Conservation (phyloP, 768 basidiomycete genomes). For the Lentinula boryana region DNA sequence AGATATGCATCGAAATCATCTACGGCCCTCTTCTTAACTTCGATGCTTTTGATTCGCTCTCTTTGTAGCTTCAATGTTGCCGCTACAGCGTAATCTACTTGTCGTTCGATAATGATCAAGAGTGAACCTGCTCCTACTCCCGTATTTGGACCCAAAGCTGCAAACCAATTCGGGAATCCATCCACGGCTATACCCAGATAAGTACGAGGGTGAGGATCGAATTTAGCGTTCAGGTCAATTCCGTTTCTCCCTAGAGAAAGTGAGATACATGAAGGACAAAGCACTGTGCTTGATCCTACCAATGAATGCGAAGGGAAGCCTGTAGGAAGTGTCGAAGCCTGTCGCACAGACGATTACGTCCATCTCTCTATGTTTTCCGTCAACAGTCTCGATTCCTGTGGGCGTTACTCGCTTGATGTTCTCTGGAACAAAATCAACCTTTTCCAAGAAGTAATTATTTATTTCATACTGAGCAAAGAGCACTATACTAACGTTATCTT, state of each 20-base stretch:
- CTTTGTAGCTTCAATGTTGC: slow-evolving; percentile 56
- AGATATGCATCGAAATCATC: slow-evolving; percentile 57
- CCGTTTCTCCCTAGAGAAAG: slow-evolving; percentile 51
- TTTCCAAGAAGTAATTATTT: neutral
- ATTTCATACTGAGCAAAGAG: neutral
- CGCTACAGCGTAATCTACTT: slow-evolving; percentile 50
- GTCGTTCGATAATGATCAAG: slow-evolving; percentile 47
- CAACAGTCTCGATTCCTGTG: slow-evolving; percentile 49
- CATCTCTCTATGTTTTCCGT: slow-evolving; percentile 48
- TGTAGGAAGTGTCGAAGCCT: slow-evolving; percentile 24
- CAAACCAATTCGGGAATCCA: slow-evolving; percentile 69
- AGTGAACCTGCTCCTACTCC: slow-evolving; percentile 50
- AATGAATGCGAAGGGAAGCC: neutral
- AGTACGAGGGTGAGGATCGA: slow-evolving; percentile 46
- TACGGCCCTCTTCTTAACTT: slow-evolving; percentile 52
- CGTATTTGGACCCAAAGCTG: slow-evolving; percentile 50
- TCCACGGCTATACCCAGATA: slow-evolving; percentile 57
- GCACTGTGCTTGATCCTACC: slow-evolving; percentile 42
- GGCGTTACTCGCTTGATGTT: slow-evolving; percentile 46
- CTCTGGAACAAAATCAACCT: slow-evolving; percentile 50
- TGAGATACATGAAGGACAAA: slow-evolving; percentile 40
- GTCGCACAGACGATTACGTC: slow-evolving; percentile 64
- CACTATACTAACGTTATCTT: slow-evolving; percentile 43
- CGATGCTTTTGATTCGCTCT: slow-evolving; percentile 57
- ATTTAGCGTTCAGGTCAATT: slow-evolving; percentile 44